Base-by-base conservation (phyloP, 1,139 yeast genomes). In the Zhuliangozyma blackwelliae region DNA sequence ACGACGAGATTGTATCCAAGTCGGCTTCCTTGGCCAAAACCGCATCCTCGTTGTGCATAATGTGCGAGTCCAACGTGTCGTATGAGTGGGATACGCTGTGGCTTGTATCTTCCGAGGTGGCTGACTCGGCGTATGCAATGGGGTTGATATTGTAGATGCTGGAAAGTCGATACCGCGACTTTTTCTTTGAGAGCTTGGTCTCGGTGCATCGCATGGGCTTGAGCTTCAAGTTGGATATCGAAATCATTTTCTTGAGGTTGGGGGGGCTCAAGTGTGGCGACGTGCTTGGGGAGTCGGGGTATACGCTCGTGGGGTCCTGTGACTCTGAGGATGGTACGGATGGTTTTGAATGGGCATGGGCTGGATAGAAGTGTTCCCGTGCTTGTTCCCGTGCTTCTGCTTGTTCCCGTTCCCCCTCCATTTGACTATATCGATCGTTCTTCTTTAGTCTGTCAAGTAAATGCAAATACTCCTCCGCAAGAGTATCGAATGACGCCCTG, bases 401-500 rank as follows among this genome's bases (percentile, higher is more conserved):
- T 7, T 47, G n/a, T 10, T 39, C 3, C 20, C 50, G 35, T 4
- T 54, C 47, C 8, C 46, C 38, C 5, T 7, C 25, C 3, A 12
- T 3, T 12, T 27, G 26, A 25, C 22, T 23, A 28, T 32, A 31
- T 7, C 29, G 16, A 19, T 40, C 42, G 37, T 43, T 40, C 5
- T 10, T 32, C n/a, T 19, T 29, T 25, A 44, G 46, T 25, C 49
- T 48, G 19, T 33, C 35, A 38, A 46, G 56, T 11, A 75, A 44
- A 40, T 61, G 68, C n/a, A 55, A 50, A 42, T 61, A 77, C 49
- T 79, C 86, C 31, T 61, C 52, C 28, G 63, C 55, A 33, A 80
- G 50, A 41, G 74, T 76, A 34, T 71, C 75, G 43, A 75, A 64
- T 1, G 79, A 71, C 59, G 73, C 55, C 57, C 72, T 43, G 65